Evolutionary conservation across 1,139 yeast species (phyloP), one percentile per base, ranked within the genome.

Genomic region (Geotrichum histeridarum): DNA sequence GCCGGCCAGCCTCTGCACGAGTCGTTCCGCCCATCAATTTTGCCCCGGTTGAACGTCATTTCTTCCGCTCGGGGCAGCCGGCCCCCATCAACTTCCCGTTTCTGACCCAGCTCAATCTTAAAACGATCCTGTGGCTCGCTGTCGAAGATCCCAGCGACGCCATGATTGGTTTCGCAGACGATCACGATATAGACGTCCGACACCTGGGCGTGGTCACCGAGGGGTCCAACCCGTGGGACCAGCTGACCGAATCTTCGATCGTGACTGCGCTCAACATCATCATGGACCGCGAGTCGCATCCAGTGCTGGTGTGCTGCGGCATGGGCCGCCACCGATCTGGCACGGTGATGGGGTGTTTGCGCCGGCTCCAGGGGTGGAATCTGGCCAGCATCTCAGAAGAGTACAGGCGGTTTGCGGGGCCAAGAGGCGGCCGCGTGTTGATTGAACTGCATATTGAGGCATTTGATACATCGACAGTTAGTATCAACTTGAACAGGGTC

Each of bases 311-410:
- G 7, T 91, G 98, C 70, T 93, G 98, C 66, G 96, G 97, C 11
- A 91, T 91, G 98, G 99, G 99, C 0, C 76, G 98, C 61, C 98
- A 93, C 69, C 77, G 98, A 58, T 90, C 97, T 0, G 99, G 99
- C 0, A 90, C 97, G 0, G 96, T 93, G 1, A 81, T 93, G 55
- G 99, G 99, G 0, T 93, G 98, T 69, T 73, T 93, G 50, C 75
- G 99, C 60, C 77, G 96, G 59, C 72, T 93, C 32, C 96, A 91
- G 74, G 93, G 95, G 18, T 93, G 99, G 99, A 93, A 93, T 66
- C 74, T 91, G 66, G 96, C 98, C 11, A 79, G 95, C 70, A 94
- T 91, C 1, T 82, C 91, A 57, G 99, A 93, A 67, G 99, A 93
- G 67, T 93, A 93, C 68, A 75, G 98, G 62, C 72, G 99, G 59